A percentile compares a stretch with the other conserved stretches of the same genome.
Evolutionary conservation across 345 rosid species (phyloP).

Genomic region (Diplotaxis tenuifolia): DNA sequence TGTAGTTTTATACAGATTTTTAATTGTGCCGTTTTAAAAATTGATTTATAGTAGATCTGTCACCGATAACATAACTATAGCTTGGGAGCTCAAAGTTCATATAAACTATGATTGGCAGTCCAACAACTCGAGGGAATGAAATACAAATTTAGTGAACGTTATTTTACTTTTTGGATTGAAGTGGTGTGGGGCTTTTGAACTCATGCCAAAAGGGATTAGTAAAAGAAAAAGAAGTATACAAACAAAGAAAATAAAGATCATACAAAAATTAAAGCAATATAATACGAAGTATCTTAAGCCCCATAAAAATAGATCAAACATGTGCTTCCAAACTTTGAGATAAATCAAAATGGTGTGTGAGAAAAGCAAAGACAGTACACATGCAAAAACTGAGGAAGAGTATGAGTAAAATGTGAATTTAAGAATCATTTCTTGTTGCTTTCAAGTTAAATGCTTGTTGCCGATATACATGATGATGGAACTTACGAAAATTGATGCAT

Average conservation of each 20-base stretch:
- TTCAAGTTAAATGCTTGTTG: constrained; percentile 26
- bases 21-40: too few species aligned
- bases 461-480: constrained; percentile 27
- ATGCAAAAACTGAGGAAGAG: constrained; percentile 21
- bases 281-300: neutral
- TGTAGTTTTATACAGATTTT: neutral
- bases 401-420: constrained; percentile 26
- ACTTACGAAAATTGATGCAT: neutral
- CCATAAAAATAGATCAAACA: neutral
- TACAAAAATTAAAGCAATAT: neutral
- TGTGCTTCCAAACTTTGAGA: constrained; percentile 10
- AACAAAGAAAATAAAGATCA: neutral
- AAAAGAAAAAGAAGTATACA: neutral
- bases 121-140: too few species aligned
- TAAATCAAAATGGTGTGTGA: constrained; percentile 33
- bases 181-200: constrained; percentile 29
- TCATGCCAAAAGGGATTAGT: constrained; percentile 21
- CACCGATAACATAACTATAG: neutral
- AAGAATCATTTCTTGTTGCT: constrained; percentile 32
- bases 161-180: constrained; percentile 2
- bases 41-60: too few species aligned
- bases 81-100: neutral
- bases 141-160: neutral
- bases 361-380: constrained; percentile 32
- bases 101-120: neutral